Evolutionary conservation across 208 protist species (phyloP), one percentile per base, ranked within the genome.

Genomic region (Acanthamoeba divionensis): DNA sequence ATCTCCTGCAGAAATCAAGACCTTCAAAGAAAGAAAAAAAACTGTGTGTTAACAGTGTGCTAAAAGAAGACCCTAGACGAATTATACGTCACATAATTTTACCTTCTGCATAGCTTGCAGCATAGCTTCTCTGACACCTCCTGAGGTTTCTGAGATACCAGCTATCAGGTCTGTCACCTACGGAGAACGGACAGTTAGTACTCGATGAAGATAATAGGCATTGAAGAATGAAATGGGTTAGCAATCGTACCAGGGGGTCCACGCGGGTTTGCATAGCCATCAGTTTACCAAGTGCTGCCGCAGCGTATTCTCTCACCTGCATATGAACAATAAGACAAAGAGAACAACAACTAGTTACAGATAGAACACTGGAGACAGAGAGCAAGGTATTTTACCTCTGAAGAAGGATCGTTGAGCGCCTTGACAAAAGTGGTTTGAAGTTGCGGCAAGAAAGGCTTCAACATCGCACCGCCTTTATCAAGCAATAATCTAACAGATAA

Each of bases 401-500:
- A 9, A 38, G 55, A 69, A 7, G 82, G 12, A 77, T 97, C 96
- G 38, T 62, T 47, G 26, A 97, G 93, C 18, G 87, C 71, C 52
- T 96, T 95, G 65, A 97, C 91, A 57, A 96, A 96, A 21, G 92
- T 96, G 31, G 94, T 93, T 92, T 97, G 95, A 36, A 97, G 92
- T 93, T 96, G 96, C 36, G 93, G 95, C 62, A 97, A 29, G 92
- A 98, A 98, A 21, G 95, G 89, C 91, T 97, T 97, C 57, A 98
- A 66, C 38, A 85, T 87, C 3, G 45, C 15, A 31, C 91, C 92
- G 13, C 91, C 90, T 69, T 94, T 95, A 12, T 50, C 48, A 7
- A 98, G 73, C 41, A 97, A 83, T 13, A 95, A 54, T 18, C 45
- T 67, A 41, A 54, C 18, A 24, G 15, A 0, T 18, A 66, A 7